Percentiles rank a stretch among this genome's conserved stretches.
These are phyloP conservation scores for Termitomyces sp. DNA, from an alignment of 768 basidiomycete genomes.

Conservation along the genomic window DNA sequence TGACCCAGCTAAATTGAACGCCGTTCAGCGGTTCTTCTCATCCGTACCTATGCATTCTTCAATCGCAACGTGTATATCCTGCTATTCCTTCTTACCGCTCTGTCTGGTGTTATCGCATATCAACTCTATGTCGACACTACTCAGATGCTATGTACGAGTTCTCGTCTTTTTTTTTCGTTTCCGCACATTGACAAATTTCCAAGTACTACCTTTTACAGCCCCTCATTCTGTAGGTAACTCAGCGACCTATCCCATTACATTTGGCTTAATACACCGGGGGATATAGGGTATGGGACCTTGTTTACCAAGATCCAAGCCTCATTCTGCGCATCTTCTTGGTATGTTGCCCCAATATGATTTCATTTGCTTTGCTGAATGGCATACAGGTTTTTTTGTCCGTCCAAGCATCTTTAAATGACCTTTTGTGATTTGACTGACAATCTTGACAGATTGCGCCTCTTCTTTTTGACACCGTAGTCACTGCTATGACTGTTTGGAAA, in stretches of 20 bases:
- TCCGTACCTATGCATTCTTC: slow-evolving; percentile 85
- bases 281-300: slow-evolving; percentile 62
- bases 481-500: slow-evolving; percentile 77
- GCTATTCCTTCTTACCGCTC: slow-evolving; percentile 57
- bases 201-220: slow-evolving; percentile 65
- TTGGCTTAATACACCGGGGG: not conserved
- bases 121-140: slow-evolving; percentile 78
- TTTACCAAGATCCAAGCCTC: slow-evolving; percentile 78
- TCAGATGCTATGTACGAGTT: slow-evolving; percentile 63
- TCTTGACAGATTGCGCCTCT: slow-evolving; percentile 69
- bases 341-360: slow-evolving; percentile 14
- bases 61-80: slow-evolving; percentile 72
- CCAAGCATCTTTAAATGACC: slow-evolving; percentile 1
- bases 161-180: not conserved
- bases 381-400: slow-evolving; percentile 57
- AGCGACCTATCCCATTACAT: not conserved
- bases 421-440: slow-evolving; percentile 11
- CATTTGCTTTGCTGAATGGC: not conserved
- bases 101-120: slow-evolving; percentile 74
- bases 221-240: slow-evolving; percentile 48
- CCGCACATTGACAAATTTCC: slow-evolving; percentile 3
- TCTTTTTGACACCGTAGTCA: slow-evolving; percentile 77
- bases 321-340: slow-evolving; percentile 82
- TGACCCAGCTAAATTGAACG: slow-evolving; percentile 5
- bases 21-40: slow-evolving; percentile 66